phyloP scores from a whole-genome alignment of 345 rosid genomes.

The Salix dunnii region DNA sequence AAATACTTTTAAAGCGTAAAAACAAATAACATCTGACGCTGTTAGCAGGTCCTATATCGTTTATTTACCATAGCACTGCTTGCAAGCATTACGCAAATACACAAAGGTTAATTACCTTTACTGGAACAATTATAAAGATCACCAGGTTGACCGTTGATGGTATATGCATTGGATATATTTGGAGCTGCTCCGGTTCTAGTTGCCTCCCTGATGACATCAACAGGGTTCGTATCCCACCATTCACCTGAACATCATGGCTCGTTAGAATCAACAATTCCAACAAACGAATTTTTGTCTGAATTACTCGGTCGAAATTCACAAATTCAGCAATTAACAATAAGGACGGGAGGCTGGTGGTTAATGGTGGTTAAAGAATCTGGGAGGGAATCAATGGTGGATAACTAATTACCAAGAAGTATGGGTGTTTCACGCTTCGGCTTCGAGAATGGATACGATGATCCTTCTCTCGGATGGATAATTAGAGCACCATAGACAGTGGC shows the following conservation, averaged over 20 bases:
- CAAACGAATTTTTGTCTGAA: not conserved
- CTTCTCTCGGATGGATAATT: conserved; percentile 58
- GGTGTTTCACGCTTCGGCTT: conserved; percentile 68
- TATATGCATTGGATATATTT: conserved; percentile 68
- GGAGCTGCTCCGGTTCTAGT: conserved; percentile 73
- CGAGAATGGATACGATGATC: conserved; percentile 68
- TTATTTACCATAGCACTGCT: not conserved
- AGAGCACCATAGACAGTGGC: conserved; percentile 95
- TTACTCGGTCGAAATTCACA: not conserved
- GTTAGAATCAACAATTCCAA: not conserved
- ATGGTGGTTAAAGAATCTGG: not conserved
- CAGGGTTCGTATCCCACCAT: conserved; percentile 93
- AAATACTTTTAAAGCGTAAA: too few species aligned
- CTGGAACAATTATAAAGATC: conserved; percentile 82
- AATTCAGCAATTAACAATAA: not conserved
- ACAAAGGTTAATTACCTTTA: conserved; percentile 41
- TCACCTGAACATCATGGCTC: conserved; percentile 46
- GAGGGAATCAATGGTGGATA: not conserved
- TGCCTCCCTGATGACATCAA: conserved; percentile 68
- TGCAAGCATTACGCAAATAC: not conserved
- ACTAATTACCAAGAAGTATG: conserved; percentile 57
- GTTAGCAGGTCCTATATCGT: not conserved
- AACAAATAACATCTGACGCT: too few species aligned
- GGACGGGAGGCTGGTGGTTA: not conserved
- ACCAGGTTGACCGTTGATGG: conserved; percentile 94